These are phyloP conservation scores for Echites panduratus DNA, from an alignment of 257 asterid genomes.

Conservation along the genomic window DNA sequence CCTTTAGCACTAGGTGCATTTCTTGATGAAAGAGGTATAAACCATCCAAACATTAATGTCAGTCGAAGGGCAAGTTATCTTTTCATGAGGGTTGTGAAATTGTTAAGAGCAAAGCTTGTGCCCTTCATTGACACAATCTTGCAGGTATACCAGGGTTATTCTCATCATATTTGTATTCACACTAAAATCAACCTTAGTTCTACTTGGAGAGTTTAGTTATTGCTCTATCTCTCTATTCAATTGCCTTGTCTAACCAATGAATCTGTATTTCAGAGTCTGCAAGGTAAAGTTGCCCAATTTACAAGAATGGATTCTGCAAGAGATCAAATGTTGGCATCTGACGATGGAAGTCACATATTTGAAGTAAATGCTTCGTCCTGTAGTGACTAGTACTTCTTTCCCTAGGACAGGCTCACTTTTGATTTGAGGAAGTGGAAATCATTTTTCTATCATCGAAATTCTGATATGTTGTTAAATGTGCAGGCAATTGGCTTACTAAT, in stretches of 20 bases:
- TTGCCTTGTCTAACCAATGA: slow-evolving; percentile 1
- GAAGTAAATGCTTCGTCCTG: slow-evolving; percentile 46
- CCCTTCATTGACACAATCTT: slow-evolving; percentile 88
- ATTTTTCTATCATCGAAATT: neutral
- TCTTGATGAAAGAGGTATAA: slow-evolving; percentile 95
- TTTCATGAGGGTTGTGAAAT: slow-evolving; percentile 88
- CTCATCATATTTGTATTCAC: slow-evolving; percentile 8
- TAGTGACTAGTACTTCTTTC: slow-evolving; percentile 9
- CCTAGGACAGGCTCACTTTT: slow-evolving; percentile 4
- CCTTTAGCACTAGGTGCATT: slow-evolving; percentile 68
- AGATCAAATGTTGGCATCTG: slow-evolving; percentile 51
- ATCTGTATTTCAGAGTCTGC: slow-evolving; percentile 57
- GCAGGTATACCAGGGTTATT: slow-evolving; percentile 52
- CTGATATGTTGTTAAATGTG: slow-evolving; percentile 6
- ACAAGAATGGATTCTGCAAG: slow-evolving; percentile 48
- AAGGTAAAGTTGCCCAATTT: slow-evolving; percentile 71
- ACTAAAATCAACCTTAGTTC: neutral
- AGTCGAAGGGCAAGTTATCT: slow-evolving; percentile 89
- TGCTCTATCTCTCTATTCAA: slow-evolving; percentile 5
- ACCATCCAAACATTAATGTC: slow-evolving; percentile 73
- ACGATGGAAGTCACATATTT: slow-evolving; percentile 92
- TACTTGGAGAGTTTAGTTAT: slow-evolving; percentile 3
- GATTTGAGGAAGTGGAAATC: neutral
- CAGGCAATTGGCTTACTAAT: slow-evolving; percentile 94
- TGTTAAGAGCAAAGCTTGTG: slow-evolving; percentile 75